Evolutionary conservation across 1,284 basidiomycete genomes (phyloP), one percentile per base, ranked within the genome.

Genomic region (Leccinum fuscescens): DNA sequence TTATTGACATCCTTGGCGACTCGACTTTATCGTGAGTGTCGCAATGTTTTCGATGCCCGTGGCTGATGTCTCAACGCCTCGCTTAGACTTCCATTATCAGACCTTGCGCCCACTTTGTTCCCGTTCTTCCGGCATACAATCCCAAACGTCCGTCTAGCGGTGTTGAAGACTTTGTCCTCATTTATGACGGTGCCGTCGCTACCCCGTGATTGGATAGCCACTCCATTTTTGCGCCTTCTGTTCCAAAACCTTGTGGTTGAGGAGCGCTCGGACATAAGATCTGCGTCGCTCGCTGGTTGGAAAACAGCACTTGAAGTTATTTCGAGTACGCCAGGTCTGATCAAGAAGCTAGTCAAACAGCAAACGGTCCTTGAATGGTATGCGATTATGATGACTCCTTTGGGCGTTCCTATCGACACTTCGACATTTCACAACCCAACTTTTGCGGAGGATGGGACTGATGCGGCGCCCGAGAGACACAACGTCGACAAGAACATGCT

Each of bases 81-180:
- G 9, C 48, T 22, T 58, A 93, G 91, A n/a, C 78, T 87, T 62
- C 88, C 92, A 6, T 81, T 98, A 37, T 83, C 87, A 12, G 82
- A 82, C 1, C 84, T 98, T 54, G 92, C 97, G 14, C 91, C 94
- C 2, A 92, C 89, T 0, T 80, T 98, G 15, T 99, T 94, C 76
- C 93, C 96, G 3, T 99, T 97, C 81, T 96, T 99, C 79, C 91
- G 97, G 11, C 97, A 99, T 76, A 97, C 96, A 0, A 99, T 99
- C 69, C 79, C 92, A 1, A 90, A 90, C 64, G 97, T 99, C 56
- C 93, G 97, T 17, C 82, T 96, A 8, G 91, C 97, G 5, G 96
- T 99, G 6, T 92, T 96, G 59, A 90, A 94, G 63, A 96, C 95
- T 0, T 79, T 99, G 5, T 83, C 88, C 55, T 91, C 92, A 4